Evolutionary conservation across 371 early-diverging fungal genomes (phyloP).

Genomic region (Rhizomucor miehei): DNA sequence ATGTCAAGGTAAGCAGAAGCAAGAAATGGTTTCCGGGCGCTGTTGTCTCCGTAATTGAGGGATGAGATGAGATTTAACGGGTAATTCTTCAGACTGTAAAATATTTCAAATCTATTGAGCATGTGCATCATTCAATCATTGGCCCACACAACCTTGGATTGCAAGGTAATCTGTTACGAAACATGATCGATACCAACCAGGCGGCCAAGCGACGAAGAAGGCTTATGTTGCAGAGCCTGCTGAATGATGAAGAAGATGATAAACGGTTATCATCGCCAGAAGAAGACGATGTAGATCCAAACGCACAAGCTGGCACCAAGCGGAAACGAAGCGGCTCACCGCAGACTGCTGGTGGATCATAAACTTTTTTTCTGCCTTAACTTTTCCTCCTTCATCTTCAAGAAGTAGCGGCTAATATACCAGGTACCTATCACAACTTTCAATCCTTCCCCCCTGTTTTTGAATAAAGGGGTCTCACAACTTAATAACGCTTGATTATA

Average conservation of each 20-base stretch:
- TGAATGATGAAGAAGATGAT: slow-evolving; percentile 30
- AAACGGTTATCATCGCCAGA: background rate
- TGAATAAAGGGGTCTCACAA: no score
- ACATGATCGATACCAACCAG: slow-evolving; percentile 43
- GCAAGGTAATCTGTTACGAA: slow-evolving; percentile 53
- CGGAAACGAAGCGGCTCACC: slow-evolving; percentile 10
- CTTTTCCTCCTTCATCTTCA: no score
- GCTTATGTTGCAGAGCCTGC: slow-evolving; percentile 37
- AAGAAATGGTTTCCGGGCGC: slow-evolving; percentile 32
- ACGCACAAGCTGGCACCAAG: slow-evolving; percentile 10
- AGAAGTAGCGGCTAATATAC: no score
- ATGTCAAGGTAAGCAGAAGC: slow-evolving; percentile 81
- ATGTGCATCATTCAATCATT: slow-evolving; percentile 77
- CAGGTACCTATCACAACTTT: no score
- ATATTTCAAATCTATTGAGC: slow-evolving; percentile 87
- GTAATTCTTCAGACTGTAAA: slow-evolving; percentile 76
- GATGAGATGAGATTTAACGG: no score
- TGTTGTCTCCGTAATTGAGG: background rate
- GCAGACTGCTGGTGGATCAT: no score
- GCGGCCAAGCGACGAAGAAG: slow-evolving; percentile 38
- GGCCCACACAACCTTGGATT: slow-evolving; percentile 76
- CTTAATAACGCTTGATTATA: no score
- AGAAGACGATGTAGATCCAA: slow-evolving; percentile 6
- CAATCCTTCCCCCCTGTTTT: no score
- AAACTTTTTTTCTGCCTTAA: no score